Evolutionary conservation across 2,329 filamentous ascomycete species (phyloP), one percentile per base, ranked within the genome.

Genomic region (Tolypocladium capitatum): DNA sequence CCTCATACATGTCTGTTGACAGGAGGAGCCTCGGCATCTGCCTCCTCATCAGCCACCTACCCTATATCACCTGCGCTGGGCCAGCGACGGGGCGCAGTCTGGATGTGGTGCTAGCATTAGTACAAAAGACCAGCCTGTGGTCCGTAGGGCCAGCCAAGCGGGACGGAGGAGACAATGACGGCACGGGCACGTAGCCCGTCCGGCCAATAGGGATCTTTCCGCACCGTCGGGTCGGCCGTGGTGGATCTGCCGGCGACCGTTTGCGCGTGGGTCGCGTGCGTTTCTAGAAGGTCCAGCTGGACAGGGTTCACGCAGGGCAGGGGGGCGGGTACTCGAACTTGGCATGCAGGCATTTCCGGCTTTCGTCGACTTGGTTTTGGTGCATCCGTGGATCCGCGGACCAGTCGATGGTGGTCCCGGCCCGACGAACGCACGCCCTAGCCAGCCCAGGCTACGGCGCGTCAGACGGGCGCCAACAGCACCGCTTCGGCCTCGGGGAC

Each of bases 251-350:
- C 6, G 35, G 35, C 18, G 18, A 9, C 18, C 36, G 36, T 43
- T n/a, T 32, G 33, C 13, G 24, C 24, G 24, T 24, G 3, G 3
- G 24, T 2, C 4, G 21, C 36, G 20, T 20, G 43, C 21, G 21
- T 8, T 45, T 21, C 33, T 46, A 35, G 21, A 24, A 42, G 36
- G n/a, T 41, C 45, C 45, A 46, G 45, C 45, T 46, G 24, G 44
- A 46, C 44, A 46, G 44, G 44, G 44, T 18, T 41, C 36, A 18
- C 13, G 35, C 31, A 16, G 31, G 14, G 32, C 14, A 8, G 16
- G 10, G 11, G 21, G 21, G 24, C 20, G 35, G 35, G 36, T n/a
- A n/a, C n/a, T n/a, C n/a, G n/a, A n/a, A n/a, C n/a, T n/a, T n/a
- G n/a, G n/a, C n/a, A n/a, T n/a, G n/a, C n/a, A n/a, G n/a, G n/a